Percentiles rank a stretch among this genome's conserved stretches.
These are phyloP conservation scores for Passalora sequoiae DNA, from an alignment of 2,329 filamentous ascomycete genomes.

Conservation along the genomic window DNA sequence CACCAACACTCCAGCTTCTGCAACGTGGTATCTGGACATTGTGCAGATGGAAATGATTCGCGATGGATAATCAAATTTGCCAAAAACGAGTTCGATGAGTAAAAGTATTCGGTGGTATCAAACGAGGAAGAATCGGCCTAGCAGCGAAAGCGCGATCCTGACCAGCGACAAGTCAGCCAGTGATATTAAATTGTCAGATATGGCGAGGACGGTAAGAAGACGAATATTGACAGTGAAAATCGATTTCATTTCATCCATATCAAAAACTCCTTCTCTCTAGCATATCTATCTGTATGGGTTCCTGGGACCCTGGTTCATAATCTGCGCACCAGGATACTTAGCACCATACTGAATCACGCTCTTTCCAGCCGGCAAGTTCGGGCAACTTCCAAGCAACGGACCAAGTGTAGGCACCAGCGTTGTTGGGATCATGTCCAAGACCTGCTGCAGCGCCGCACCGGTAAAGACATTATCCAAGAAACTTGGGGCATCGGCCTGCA, in stretches of 20 bases:
- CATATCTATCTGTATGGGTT: conserved; percentile 5
- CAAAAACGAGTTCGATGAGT: too few relatives aligned
- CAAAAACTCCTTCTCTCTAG: not conserved
- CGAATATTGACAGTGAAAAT: too few relatives aligned
- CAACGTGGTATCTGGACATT: too few relatives aligned
- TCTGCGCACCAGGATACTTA: conserved; percentile 16
- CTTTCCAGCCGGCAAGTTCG: conserved; percentile 19
- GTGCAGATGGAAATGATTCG: too few relatives aligned
- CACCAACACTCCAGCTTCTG: too few relatives aligned
- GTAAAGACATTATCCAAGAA: conserved; percentile 21
- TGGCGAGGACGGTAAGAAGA: too few relatives aligned
- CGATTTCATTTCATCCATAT: not conserved
- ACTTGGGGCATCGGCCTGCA: conserved; percentile 22
- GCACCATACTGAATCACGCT: conserved; percentile 10
- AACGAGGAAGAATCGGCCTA: too few relatives aligned
- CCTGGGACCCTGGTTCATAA: conserved; percentile 8
- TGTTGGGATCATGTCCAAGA: conserved; percentile 9
- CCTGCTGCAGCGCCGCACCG: conserved; percentile 14
- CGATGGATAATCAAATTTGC: too few relatives aligned
- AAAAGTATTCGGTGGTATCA: too few relatives aligned
- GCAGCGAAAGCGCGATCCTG: too few relatives aligned
- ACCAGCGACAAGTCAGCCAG: too few relatives aligned
- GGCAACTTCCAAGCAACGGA: conserved; percentile 13
- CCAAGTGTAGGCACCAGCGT: conserved; percentile 15
- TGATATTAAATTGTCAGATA: too few relatives aligned